phyloP scores from a whole-genome alignment of 2,329 filamentous ascomycete species.

The Penicillium sp. region DNA sequence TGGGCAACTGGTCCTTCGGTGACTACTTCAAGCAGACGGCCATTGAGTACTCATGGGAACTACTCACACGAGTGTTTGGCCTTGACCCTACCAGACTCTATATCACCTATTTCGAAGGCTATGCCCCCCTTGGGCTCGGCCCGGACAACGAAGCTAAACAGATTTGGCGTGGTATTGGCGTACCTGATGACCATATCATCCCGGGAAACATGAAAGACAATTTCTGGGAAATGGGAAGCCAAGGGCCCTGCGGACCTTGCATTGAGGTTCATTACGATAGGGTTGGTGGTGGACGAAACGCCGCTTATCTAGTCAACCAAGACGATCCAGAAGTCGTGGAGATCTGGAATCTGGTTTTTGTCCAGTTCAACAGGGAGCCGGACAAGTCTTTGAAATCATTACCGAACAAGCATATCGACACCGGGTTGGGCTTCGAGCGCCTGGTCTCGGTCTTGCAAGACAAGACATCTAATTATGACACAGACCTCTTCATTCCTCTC shows the following conservation, averaged over 20 bases:
- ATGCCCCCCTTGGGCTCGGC: slow-evolving; percentile 68
- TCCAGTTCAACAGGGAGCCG: slow-evolving; percentile 90
- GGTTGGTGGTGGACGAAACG: slow-evolving; percentile 78
- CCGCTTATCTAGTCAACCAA: slow-evolving; percentile 81
- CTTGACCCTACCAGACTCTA: slow-evolving; percentile 79
- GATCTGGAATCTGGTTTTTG: slow-evolving; percentile 99
- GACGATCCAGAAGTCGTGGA: slow-evolving; percentile 96
- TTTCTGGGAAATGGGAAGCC: slow-evolving; percentile 99
- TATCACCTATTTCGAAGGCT: slow-evolving; percentile 96
- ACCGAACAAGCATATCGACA: slow-evolving; percentile 93
- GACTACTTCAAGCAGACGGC: slow-evolving; percentile 99
- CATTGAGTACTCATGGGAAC: slow-evolving; percentile 85
- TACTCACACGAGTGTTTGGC: slow-evolving; percentile 86
- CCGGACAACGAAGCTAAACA: slow-evolving; percentile 88
- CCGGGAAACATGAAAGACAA: slow-evolving; percentile 99
- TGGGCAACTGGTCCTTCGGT: slow-evolving; percentile 98
- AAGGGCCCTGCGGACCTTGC: slow-evolving; percentile 94
- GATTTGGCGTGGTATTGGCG: slow-evolving; percentile 78
- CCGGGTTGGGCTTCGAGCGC: slow-evolving; percentile 93
- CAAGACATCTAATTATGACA: slow-evolving; percentile 92
- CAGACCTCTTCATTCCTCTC: slow-evolving; percentile 88
- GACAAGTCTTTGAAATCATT: slow-evolving; percentile 78
- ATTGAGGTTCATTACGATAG: slow-evolving; percentile 97
- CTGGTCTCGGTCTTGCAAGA: slow-evolving; percentile 88
- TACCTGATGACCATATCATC: slow-evolving; percentile 86